phyloP scores from a whole-genome alignment of 352 stramenopile genomes.

The Pythium apleroticum region DNA sequence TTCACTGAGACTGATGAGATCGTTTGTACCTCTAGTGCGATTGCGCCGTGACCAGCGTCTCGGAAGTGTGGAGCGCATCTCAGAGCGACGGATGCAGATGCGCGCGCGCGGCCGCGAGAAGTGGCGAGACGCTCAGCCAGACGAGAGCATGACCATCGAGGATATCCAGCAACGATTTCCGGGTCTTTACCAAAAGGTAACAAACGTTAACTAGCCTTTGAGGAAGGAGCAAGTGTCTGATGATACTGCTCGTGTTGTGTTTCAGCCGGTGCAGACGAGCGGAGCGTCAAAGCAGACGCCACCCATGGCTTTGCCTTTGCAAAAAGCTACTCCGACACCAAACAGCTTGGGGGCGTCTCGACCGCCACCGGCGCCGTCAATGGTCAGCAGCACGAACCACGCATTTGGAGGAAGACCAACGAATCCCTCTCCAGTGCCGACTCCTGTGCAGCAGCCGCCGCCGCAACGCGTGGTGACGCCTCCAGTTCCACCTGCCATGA shows the following conservation, averaged over 20 bases:
- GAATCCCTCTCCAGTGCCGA: neutral
- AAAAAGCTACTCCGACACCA: neutral
- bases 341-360: neutral
- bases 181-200: conserved; percentile 45
- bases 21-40: conserved; percentile 26
- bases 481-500: neutral
- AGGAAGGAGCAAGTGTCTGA: too few species aligned
- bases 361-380: neutral
- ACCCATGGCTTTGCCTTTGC: too few species aligned
- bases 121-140: conserved; percentile 29
- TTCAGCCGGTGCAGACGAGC: neutral
- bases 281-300: neutral
- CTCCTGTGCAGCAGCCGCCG: neutral
- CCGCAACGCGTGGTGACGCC: neutral
- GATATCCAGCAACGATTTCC: conserved; percentile 40
- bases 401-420: neutral
- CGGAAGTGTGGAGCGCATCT: conserved; percentile 25
- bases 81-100: conserved; percentile 37
- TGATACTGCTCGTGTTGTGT: neutral
- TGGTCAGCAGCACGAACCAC: neutral
- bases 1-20: neutral
- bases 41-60: conserved; percentile 25
- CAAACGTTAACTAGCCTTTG: too few species aligned
- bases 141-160: conserved; percentile 34
- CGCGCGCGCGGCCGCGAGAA: conserved; percentile 37